These are phyloP conservation scores for Tuber aestivum DNA, from an alignment of 495 filamentous ascomycete genomes.

Conservation along the genomic window DNA sequence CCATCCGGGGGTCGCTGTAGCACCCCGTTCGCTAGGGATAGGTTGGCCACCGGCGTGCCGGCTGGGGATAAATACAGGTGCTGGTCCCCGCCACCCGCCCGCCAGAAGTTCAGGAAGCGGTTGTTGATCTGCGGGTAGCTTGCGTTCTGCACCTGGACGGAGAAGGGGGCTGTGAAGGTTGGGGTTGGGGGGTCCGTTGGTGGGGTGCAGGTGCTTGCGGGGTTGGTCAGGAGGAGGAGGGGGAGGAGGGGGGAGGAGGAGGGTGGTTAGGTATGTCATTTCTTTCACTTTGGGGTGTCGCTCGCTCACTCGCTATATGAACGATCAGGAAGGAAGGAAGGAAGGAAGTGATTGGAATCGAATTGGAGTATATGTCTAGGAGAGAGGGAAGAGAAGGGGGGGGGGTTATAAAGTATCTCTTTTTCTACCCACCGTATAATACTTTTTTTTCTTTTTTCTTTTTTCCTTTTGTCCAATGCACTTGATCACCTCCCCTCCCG, in stretches of 20 bases:
- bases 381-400: no score
- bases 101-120: slow-evolving; percentile 50
- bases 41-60: slow-evolving; percentile 47
- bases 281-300: no score
- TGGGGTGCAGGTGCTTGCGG: slow-evolving; percentile 45
- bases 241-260: not conserved
- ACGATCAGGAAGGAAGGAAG: no score
- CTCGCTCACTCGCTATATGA: no score
- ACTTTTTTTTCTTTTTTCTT: no score
- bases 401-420: no score
- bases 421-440: no score
- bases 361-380: no score
- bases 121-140: slow-evolving; percentile 50
- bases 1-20: slow-evolving; percentile 40
- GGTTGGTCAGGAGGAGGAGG: slow-evolving; percentile 40
- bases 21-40: slow-evolving; percentile 49
- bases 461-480: no score
- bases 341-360: no score
- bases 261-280: not conserved
- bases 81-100: slow-evolving; percentile 50
- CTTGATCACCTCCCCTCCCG: no score
- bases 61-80: slow-evolving; percentile 49
- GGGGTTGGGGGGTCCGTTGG: slow-evolving; percentile 43
- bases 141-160: slow-evolving; percentile 50
- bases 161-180: slow-evolving; percentile 47